Conservation (phyloP, 805 yeast genomes). For the Pachysolen tannophilus region DNA sequence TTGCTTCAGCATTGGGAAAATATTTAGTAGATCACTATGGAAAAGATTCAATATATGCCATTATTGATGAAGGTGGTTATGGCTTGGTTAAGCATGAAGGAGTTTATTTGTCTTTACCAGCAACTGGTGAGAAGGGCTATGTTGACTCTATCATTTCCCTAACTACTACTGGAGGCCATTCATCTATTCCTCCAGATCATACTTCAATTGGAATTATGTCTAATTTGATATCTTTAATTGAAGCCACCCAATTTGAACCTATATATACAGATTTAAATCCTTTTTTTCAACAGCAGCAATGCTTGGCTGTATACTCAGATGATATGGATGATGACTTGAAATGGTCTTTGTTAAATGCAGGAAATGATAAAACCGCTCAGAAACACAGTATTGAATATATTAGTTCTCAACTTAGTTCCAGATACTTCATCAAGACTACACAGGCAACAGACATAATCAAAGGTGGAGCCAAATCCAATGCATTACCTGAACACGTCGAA, state of each 20-base stretch:
- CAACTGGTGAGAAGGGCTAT: constrained; percentile 42
- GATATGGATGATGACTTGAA: constrained; percentile 25
- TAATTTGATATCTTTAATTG: constrained; percentile 30
- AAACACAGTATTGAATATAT: constrained; percentile 26
- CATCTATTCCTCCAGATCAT: constrained; percentile 40
- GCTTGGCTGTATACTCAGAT: constrained; percentile 36
- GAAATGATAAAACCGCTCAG: constrained; percentile 28
- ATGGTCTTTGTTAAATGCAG: constrained; percentile 30
- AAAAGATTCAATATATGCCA: constrained; percentile 31
- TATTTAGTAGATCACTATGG: constrained; percentile 31
- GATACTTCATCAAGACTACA: constrained; percentile 35
- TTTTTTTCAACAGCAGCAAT: constrained; percentile 32
- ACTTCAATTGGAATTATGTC: constrained; percentile 41
- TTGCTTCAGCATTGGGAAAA: constrained; percentile 25
- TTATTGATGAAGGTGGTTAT: constrained; percentile 37
- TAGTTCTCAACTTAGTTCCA: constrained; percentile 18
- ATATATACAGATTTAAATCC: constrained; percentile 36
- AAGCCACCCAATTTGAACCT: constrained; percentile 27
- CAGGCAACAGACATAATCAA: constrained; percentile 38
- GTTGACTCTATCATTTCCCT: constrained; percentile 31
- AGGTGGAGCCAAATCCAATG: constrained; percentile 44
- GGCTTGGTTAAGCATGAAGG: constrained; percentile 29
- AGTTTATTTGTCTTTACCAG: constrained; percentile 33
- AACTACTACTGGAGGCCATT: constrained; percentile 43
- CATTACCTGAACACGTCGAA: constrained; percentile 40